A percentile compares a stretch with the other conserved stretches of the same genome.
phyloP scores from a whole-genome alignment of 176 grass and related monocot species.

The Carex myosuroides region DNA sequence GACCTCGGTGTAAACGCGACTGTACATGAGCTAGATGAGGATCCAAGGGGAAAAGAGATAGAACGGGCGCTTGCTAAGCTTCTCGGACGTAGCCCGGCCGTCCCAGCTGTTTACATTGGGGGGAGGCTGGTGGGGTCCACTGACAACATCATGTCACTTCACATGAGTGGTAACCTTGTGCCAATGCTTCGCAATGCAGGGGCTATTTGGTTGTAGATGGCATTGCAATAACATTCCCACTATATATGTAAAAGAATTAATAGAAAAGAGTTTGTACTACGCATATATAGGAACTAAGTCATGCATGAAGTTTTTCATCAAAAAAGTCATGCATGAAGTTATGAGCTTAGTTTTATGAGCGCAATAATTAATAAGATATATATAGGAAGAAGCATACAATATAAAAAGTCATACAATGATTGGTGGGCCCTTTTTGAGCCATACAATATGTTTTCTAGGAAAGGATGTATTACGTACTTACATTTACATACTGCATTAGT shows the following conservation, averaged over 20 bases:
- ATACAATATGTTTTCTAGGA: too few species aligned
- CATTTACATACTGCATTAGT: too few species aligned
- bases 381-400: too few species aligned
- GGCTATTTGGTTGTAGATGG: conserved; percentile 42
- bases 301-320: too few species aligned
- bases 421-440: too few species aligned
- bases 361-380: too few species aligned
- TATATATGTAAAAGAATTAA: not conserved
- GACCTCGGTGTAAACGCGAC: conserved; percentile 45
- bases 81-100: conserved; percentile 10
- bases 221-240: not conserved
- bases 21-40: conserved; percentile 42
- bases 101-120: conserved; percentile 49
- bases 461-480: too few species aligned
- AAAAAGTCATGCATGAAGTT: too few species aligned
- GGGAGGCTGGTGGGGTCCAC: conserved; percentile 45
- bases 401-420: too few species aligned
- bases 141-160: conserved; percentile 55
- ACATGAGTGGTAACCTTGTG: conserved; percentile 38
- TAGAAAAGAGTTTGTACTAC: too few species aligned
- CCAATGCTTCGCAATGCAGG: conserved; percentile 47
- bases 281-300: too few species aligned
- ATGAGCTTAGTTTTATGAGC: too few species aligned
- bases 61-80: conserved; percentile 38
- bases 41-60: conserved; percentile 33